Conservation (phyloP, 495 filamentous ascomycete species). For the Chlorociboria aeruginascens region DNA sequence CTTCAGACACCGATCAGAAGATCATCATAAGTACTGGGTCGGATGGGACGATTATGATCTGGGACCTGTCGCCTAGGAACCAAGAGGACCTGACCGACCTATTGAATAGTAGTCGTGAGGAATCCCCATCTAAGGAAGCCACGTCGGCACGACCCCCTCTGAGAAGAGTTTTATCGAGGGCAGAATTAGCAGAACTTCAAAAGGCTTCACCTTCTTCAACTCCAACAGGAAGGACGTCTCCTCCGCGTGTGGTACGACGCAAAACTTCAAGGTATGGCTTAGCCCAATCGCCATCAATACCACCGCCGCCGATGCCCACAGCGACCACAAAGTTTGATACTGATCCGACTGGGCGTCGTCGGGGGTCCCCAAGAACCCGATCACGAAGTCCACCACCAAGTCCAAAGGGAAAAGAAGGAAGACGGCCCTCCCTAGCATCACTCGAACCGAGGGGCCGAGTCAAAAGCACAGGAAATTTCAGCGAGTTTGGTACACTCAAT, state of each 20-base stretch:
- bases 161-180: slow-evolving; percentile 61
- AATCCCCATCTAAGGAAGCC: slow-evolving; percentile 25
- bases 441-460: slow-evolving; percentile 43
- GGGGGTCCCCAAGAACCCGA: slow-evolving; percentile 18
- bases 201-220: slow-evolving; percentile 41
- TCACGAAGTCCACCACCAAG: slow-evolving; percentile 32
- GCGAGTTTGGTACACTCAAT: slow-evolving; percentile 52
- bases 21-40: slow-evolving; percentile 64
- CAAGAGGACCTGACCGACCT: slow-evolving; percentile 17
- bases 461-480: slow-evolving; percentile 34
- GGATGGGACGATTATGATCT: slow-evolving; percentile 80
- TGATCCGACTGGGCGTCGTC: slow-evolving; percentile 11
- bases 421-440: slow-evolving; percentile 45
- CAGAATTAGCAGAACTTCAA: slow-evolving; percentile 68
- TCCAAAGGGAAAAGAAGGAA: slow-evolving; percentile 27
- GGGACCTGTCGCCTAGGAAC: slow-evolving; percentile 45
- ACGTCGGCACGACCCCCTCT: slow-evolving; percentile 53
- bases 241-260: slow-evolving; percentile 48
- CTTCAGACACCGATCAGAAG: slow-evolving; percentile 29
- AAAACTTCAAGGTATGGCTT: slow-evolving; percentile 22
- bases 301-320: slow-evolving; percentile 13
- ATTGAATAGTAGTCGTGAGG: slow-evolving; percentile 25
- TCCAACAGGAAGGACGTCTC: slow-evolving; percentile 37
- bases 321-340: slow-evolving; percentile 12
- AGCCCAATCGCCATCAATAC: slow-evolving; percentile 13